Evolutionary conservation across 177 flowering plant species (phyloP), one percentile per base, ranked within the genome.

Genomic region (Tripterygium wilfordii): DNA sequence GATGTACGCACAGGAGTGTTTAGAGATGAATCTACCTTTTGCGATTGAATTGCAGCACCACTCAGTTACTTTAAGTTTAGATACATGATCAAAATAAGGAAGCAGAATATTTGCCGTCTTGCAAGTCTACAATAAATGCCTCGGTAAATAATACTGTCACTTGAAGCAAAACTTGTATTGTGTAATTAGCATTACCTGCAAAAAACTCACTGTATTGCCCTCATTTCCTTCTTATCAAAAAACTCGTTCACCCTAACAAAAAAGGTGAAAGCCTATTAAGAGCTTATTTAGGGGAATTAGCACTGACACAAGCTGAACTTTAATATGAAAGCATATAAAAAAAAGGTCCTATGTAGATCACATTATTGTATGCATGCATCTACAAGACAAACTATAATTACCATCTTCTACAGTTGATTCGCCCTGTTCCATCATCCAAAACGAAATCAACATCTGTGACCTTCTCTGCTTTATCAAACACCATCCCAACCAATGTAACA

Each of bases 391-490:
- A 2, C 17, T 32, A 5, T 25, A 6, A 28, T 29, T 75, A 81
- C 86, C 89, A 82, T 79, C 82, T 75, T 38, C 53, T 63, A 48
- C 85, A 77, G 8, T 40, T 55, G 26, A 79, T 58, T 29, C 66
- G 56, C 14, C 86, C 86, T 0, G 89, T 82, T 48, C 89, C 89
- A 62, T 82, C 89, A 44, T 82, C 89, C 1, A 82, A 37, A 40
- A 45, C 32, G 55, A 82, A 82, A 21, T 60, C 33, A 21, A 75
- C 76, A 65, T 82, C 86, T 18, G 83, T 77, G 10, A 53, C 63
- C 51, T 74, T 72, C 31, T 46, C 78, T 16, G 52, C 46, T 53
- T 67, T 82, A 8, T 69, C 57, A 43, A 10, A 63, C 13, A 75
- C 61, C 73, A 75, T 62, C 20, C 89, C 89, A 27, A 82, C 70